Evolutionary conservation across 768 basidiomycete genomes (phyloP).

Genomic region (Rhizopogon sp.): DNA sequence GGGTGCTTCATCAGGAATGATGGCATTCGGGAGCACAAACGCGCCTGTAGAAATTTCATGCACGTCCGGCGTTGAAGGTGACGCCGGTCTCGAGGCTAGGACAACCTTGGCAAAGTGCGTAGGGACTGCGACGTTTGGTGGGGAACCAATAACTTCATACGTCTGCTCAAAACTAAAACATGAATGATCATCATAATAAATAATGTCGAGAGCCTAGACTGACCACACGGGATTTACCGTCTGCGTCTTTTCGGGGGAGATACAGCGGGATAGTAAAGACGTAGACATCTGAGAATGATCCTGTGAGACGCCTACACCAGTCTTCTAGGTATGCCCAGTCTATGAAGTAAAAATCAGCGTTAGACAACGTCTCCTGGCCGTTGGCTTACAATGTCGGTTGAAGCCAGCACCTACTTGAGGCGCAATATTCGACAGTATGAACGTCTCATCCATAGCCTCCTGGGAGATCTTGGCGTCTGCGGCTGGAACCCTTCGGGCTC

Average conservation of each 20-base stretch:
- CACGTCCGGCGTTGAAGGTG: constrained; percentile 63
- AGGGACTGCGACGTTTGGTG: constrained; percentile 88
- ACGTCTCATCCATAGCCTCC: constrained; percentile 96
- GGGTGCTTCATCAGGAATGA: constrained; percentile 80
- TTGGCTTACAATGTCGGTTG: constrained; percentile 84
- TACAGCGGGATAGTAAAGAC: constrained; percentile 98
- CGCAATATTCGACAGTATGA: constrained; percentile 91
- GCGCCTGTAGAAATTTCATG: constrained; percentile 85
- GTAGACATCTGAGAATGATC: constrained; percentile 89
- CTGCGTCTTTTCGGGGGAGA: constrained; percentile 75
- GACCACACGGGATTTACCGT: constrained; percentile 96
- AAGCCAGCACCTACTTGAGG: constrained; percentile 98
- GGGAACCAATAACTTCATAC: constrained; percentile 92
- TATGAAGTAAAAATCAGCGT: constrained; percentile 20
- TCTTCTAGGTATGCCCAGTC: constrained; percentile 98
- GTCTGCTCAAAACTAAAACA: constrained; percentile 39
- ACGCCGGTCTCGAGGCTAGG: constrained; percentile 68
- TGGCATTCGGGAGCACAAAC: constrained; percentile 94
- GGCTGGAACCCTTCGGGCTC: constrained; percentile 73
- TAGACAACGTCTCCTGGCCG: neutral
- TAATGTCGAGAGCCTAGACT: constrained; percentile 26
- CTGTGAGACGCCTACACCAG: constrained; percentile 89
- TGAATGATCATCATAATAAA: neutral
- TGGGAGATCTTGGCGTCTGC: constrained; percentile 93
- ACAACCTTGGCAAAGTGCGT: constrained; percentile 99